Evolutionary conservation across 2,329 filamentous ascomycete genomes (phyloP).

Genomic region (Fusarium napiforme): DNA sequence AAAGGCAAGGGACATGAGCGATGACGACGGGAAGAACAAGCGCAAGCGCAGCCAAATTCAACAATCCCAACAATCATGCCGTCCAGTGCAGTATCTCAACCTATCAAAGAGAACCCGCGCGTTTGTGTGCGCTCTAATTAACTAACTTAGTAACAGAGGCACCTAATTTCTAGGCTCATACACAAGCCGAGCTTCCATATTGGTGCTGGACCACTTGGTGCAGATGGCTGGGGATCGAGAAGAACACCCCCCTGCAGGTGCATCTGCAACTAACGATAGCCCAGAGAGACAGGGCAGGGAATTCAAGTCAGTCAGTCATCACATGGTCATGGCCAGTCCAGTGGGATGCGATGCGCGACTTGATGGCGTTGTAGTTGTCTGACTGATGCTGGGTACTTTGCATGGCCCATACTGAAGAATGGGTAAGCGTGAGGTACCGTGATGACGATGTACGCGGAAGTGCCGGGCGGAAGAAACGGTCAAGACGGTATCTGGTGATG

Average conservation of each 20-base stretch:
- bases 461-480: slow-evolving; percentile 23
- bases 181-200: slow-evolving; percentile 40
- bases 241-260: slow-evolving; percentile 31
- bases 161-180: slow-evolving; percentile 24
- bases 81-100: not conserved
- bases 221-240: slow-evolving; percentile 42
- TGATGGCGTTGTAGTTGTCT: slow-evolving; percentile 37
- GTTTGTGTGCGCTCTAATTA: slow-evolving; percentile 36
- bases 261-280: slow-evolving; percentile 42
- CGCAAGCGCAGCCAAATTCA: slow-evolving; percentile 37
- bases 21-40: slow-evolving; percentile 36
- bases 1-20: slow-evolving; percentile 25
- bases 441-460: slow-evolving; percentile 15
- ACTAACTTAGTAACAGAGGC: not conserved
- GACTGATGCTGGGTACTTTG: slow-evolving; percentile 21
- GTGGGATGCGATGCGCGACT: slow-evolving; percentile 29
- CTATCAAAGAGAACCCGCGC: not conserved
- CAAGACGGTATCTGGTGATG: slow-evolving; percentile 25
- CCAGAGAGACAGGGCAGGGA: slow-evolving; percentile 21
- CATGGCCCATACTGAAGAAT: slow-evolving; percentile 6
- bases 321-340: slow-evolving; percentile 36
- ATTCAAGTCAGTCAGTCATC: slow-evolving; percentile 25
- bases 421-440: slow-evolving; percentile 10
- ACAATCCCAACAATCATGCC: slow-evolving; percentile 16
- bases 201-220: slow-evolving; percentile 40